Evolutionary conservation across 805 yeast genomes (phyloP).

Genomic region (Saccharomycopsis sp.): DNA sequence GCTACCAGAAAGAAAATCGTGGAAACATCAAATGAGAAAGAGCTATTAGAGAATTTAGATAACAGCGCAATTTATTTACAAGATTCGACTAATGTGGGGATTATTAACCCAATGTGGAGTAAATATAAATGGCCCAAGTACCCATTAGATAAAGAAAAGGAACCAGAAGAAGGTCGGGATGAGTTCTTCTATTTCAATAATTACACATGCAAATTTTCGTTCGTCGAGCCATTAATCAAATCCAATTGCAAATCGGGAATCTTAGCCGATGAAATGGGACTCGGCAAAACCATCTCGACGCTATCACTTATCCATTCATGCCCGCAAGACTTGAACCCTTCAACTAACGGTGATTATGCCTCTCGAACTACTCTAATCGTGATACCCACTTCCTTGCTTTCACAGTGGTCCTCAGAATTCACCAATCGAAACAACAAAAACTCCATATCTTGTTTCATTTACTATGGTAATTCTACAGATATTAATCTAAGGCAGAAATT

Average conservation of each 20-base stretch:
- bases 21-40: constrained; percentile 10
- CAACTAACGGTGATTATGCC: constrained; percentile 85
- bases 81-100: constrained; percentile 39
- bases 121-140: constrained; percentile 67
- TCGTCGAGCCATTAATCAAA: constrained; percentile 57
- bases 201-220: constrained; percentile 72
- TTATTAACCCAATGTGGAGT: constrained; percentile 83
- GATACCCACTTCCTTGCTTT: constrained; percentile 95
- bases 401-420: constrained; percentile 59
- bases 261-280: constrained; percentile 98
- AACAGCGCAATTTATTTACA: constrained; percentile 25
- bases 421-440: constrained; percentile 35
- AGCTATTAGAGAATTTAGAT: constrained; percentile 22
- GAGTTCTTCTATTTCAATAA: constrained; percentile 64
- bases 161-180: constrained; percentile 13
- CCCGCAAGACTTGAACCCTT: constrained; percentile 59
- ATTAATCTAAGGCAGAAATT: constrained; percentile 78
- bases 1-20: too few relatives aligned
- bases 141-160: constrained; percentile 32
- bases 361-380: constrained; percentile 98
- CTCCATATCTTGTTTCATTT: constrained; percentile 53
- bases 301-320: constrained; percentile 70
- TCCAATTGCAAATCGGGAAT: constrained; percentile 58
- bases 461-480: constrained; percentile 59
- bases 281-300: constrained; percentile 95